These are phyloP conservation scores for Dictyostelium discoideum DNA, from an alignment of 78 protist genomes.

Conservation along the genomic window DNA sequence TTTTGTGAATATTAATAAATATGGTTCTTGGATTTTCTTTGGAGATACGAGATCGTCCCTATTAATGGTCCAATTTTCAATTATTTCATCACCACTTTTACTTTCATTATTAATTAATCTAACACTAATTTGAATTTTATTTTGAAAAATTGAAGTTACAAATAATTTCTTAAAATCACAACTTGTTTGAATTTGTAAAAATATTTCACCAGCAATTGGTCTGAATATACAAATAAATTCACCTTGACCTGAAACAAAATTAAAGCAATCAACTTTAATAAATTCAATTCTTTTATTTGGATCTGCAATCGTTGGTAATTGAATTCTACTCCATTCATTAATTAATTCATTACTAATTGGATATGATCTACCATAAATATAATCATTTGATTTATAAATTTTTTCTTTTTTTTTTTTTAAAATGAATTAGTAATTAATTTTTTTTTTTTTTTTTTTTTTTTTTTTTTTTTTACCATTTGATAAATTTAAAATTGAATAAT, in stretches of 20 bases:
- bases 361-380: neutral
- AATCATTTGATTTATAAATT: neutral
- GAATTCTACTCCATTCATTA: slow-evolving; percentile 9
- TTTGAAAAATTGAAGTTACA: neutral
- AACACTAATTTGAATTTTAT: neutral
- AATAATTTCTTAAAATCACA: neutral
- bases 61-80: neutral
- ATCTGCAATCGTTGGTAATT: neutral
- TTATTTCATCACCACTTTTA: neutral
- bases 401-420: neutral
- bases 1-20: neutral
- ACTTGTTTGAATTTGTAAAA: neutral
- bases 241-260: neutral
- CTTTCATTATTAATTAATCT: neutral
- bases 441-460: neutral
- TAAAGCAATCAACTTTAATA: neutral
- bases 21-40: neutral
- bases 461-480: neutral
- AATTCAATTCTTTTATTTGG: neutral
- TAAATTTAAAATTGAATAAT: neutral
- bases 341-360: slow-evolving; percentile 5
- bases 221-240: neutral
- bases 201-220: neutral
- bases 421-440: neutral
- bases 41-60: neutral